Conservation (phyloP, 345 rosid species). For the Nephelium lappaceum region DNA sequence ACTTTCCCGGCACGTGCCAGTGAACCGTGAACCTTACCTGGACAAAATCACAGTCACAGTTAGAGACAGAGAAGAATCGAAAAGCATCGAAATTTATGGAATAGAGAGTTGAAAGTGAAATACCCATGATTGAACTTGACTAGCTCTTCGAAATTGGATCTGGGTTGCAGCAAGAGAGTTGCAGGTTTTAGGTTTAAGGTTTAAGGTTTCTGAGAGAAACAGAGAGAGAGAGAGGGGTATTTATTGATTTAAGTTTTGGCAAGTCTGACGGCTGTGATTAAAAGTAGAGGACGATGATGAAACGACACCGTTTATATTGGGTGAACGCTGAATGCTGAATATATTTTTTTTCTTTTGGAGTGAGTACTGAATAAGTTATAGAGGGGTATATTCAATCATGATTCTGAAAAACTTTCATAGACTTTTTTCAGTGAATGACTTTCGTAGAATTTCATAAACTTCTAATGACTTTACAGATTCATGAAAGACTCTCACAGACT, state of each 20-base stretch:
- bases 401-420: too few relatives aligned
- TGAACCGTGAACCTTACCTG: constrained; percentile 67
- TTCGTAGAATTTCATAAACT: too few relatives aligned
- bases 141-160: background rate
- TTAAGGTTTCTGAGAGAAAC: background rate
- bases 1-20: constrained; percentile 96
- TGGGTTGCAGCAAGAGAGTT: background rate
- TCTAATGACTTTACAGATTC: too few relatives aligned
- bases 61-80: background rate
- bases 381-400: too few relatives aligned
- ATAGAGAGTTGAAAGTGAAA: background rate
- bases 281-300: background rate
- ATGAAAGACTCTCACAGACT: too few relatives aligned
- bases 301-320: background rate
- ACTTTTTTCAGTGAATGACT: too few relatives aligned
- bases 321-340: too few relatives aligned
- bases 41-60: background rate
- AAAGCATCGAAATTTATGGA: background rate
- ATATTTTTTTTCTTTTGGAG: too few relatives aligned
- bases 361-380: too few relatives aligned
- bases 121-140: constrained; percentile 11
- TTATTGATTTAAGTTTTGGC: background rate
- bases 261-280: constrained; percentile 1
- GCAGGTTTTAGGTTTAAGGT: background rate
- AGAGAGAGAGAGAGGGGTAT: background rate